Evolutionary conservation across 331 rosid genomes (phyloP).

Genomic region (Quercus lobata): DNA sequence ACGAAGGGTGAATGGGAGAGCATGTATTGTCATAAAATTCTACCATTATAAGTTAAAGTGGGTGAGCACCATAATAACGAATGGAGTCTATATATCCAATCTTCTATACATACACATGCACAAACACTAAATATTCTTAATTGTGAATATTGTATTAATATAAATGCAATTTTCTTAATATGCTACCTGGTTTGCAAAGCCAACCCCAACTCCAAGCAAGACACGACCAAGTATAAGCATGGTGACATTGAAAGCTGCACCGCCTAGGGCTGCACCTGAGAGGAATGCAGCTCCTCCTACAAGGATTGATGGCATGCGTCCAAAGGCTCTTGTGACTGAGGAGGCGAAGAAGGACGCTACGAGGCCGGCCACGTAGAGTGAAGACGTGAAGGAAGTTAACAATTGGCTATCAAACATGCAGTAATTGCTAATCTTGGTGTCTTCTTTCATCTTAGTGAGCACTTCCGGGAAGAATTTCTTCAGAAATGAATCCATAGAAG

Average conservation of each 20-base stretch:
- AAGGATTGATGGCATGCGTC: slow-evolving; percentile 66
- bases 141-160: too few relatives aligned
- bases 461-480: slow-evolving; percentile 62
- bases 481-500: slow-evolving; percentile 72
- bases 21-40: too few relatives aligned
- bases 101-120: too few relatives aligned
- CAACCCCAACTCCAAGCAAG: slow-evolving; percentile 75
- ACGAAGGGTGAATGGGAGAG: too few relatives aligned
- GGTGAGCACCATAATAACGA: too few relatives aligned
- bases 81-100: too few relatives aligned
- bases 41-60: too few relatives aligned
- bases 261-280: slow-evolving; percentile 55
- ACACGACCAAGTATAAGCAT: slow-evolving; percentile 69
- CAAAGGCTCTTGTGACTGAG: slow-evolving; percentile 44
- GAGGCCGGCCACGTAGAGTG: slow-evolving; percentile 69
- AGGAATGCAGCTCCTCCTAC: slow-evolving; percentile 58
- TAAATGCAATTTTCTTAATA: too few relatives aligned
- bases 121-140: too few relatives aligned
- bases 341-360: slow-evolving; percentile 60
- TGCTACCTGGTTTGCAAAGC: slow-evolving; percentile 69
- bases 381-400: slow-evolving; percentile 69
- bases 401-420: slow-evolving; percentile 61
- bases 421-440: slow-evolving; percentile 53
- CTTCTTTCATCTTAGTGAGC: slow-evolving; percentile 42
- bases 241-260: slow-evolving; percentile 56